phyloP scores from a whole-genome alignment of 2,329 filamentous ascomycete species.

The Colletotrichum ledebouriae region DNA sequence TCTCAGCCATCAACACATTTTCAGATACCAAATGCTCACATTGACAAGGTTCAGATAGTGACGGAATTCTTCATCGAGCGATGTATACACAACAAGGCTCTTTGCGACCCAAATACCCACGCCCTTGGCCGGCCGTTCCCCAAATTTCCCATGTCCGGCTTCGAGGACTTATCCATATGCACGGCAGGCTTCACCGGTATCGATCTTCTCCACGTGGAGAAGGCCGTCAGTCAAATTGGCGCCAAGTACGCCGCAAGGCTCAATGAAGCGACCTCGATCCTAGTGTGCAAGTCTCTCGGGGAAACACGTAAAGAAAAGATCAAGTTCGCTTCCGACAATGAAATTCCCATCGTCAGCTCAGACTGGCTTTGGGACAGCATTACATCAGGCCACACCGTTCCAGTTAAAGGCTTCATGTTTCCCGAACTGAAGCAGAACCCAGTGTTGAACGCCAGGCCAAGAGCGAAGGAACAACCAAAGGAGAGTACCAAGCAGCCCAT shows the following conservation, averaged over 20 bases:
- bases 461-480: conserved; percentile 13
- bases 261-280: conserved; percentile 76
- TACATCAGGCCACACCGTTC: conserved; percentile 63
- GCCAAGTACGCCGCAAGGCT: conserved; percentile 86
- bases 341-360: conserved; percentile 83
- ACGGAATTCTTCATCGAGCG: conserved; percentile 96
- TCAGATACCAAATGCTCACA: conserved; percentile 50
- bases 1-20: conserved; percentile 62
- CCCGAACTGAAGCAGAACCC: conserved; percentile 54
- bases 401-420: conserved; percentile 62
- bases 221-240: conserved; percentile 81
- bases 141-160: conserved; percentile 76
- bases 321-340: conserved; percentile 79
- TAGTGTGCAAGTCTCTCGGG: conserved; percentile 76
- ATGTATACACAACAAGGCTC: conserved; percentile 82
- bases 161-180: conserved; percentile 78
- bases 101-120: conserved; percentile 77
- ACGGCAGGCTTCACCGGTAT: conserved; percentile 87
- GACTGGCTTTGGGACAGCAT: conserved; percentile 92
- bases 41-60: conserved; percentile 65
- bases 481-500: conserved; percentile 28
- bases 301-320: conserved; percentile 81
- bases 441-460: conserved; percentile 26
- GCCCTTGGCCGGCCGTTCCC: conserved; percentile 83
- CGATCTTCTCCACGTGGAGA: conserved; percentile 87